Conservation (phyloP, 108 stramenopile genomes). For the Asterionellopsis glacialis region DNA sequence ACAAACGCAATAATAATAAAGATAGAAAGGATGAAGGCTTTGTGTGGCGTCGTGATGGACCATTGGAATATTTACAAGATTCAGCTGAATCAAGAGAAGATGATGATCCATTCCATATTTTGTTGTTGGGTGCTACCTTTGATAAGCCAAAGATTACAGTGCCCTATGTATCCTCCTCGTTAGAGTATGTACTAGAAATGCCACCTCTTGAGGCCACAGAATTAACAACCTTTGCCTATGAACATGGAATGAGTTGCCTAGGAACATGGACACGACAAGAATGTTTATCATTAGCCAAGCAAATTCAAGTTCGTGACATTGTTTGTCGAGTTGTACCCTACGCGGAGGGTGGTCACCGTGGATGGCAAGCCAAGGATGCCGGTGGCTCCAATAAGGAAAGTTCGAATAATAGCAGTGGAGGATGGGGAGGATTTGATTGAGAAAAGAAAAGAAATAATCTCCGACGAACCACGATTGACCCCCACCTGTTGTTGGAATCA, state of each 20-base stretch:
- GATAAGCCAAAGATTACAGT: constrained; percentile 64
- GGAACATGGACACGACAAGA: constrained; percentile 79
- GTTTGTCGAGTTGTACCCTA: constrained; percentile 73
- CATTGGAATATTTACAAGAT: constrained; percentile 74
- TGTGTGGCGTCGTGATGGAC: constrained; percentile 21
- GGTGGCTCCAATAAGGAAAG: background rate
- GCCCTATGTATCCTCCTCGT: constrained; percentile 50
- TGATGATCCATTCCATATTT: constrained; percentile 81
- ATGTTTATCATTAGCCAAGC: constrained; percentile 56
- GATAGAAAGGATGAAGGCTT: constrained; percentile 35
- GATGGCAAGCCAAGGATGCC: constrained; percentile 82
- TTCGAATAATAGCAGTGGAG: too few relatives aligned
- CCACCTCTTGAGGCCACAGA: constrained; percentile 71
- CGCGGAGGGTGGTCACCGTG: constrained; percentile 64
- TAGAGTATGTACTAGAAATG: constrained; percentile 74
- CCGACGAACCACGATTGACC: too few relatives aligned
- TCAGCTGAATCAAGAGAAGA: constrained; percentile 40
- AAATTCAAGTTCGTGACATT: constrained; percentile 68
- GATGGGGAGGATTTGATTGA: too few relatives aligned
- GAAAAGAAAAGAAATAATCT: too few relatives aligned
- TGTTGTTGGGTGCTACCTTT: constrained; percentile 67
- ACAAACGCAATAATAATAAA: constrained; percentile 30
- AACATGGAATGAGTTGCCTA: constrained; percentile 63
- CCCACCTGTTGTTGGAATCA: too few relatives aligned
- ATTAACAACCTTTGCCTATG: constrained; percentile 41